Conservation (phyloP, 805 yeast genomes). For the Cyberlindnera xylosilytica region DNA sequence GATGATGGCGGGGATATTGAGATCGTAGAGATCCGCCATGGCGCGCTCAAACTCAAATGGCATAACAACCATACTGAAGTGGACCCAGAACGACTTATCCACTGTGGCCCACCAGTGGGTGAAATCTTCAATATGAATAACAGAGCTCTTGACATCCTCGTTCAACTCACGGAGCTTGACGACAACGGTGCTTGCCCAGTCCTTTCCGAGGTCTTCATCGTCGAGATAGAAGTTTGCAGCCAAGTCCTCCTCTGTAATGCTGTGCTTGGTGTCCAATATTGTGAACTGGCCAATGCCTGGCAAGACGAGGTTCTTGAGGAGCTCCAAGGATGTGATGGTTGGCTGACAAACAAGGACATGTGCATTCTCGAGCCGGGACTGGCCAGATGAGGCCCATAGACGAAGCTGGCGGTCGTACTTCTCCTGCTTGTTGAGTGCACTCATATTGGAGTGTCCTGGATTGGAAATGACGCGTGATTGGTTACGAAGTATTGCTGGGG, state of each 20-base stretch:
- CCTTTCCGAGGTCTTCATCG: constrained; percentile 39
- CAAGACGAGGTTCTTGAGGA: constrained; percentile 71
- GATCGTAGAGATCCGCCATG: constrained; percentile 38
- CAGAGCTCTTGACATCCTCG: constrained; percentile 41
- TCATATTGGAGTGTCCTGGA: not conserved
- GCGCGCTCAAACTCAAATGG: constrained; percentile 31
- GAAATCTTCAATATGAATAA: constrained; percentile 10
- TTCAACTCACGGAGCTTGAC: constrained; percentile 53
- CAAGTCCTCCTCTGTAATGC: constrained; percentile 42
- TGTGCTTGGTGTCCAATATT: constrained; percentile 44
- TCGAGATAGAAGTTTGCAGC: constrained; percentile 62
- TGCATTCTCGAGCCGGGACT: constrained; percentile 50
- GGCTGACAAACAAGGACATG: constrained; percentile 62
- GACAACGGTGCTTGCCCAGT: constrained; percentile 39
- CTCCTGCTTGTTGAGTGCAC: constrained; percentile 31
- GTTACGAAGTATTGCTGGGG: too few relatives aligned
- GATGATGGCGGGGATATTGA: constrained; percentile 52
- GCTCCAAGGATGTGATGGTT: constrained; percentile 59
- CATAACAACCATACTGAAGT: constrained; percentile 49
- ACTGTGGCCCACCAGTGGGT: constrained; percentile 14
- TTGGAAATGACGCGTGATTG: too few relatives aligned
- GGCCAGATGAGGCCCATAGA: constrained; percentile 83
- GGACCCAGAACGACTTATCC: constrained; percentile 37
- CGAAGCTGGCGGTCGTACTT: constrained; percentile 87
- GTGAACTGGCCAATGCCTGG: constrained; percentile 71